phyloP scores from a whole-genome alignment of 441 rosid species.

The Adansonia madagascariensis region DNA sequence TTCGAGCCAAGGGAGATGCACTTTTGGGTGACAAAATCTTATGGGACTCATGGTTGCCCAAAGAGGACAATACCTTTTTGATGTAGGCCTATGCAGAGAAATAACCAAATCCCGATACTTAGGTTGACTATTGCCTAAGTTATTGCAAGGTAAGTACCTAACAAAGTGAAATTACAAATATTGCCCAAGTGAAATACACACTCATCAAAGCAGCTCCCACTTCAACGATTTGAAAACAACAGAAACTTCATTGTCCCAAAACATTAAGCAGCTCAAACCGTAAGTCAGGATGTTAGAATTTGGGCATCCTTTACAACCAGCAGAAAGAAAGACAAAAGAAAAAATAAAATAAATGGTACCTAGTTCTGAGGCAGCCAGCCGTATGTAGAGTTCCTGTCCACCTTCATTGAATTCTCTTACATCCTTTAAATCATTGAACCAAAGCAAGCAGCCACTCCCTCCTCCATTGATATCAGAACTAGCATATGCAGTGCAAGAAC shows the following conservation, averaged over 20 bases:
- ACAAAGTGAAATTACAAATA: neutral
- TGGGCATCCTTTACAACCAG: neutral
- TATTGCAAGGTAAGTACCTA: neutral
- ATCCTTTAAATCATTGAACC: constrained; percentile 27
- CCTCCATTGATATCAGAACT: constrained; percentile 23
- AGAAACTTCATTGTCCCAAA: too few species aligned
- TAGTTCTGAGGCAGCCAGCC: constrained; percentile 28
- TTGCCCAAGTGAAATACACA: too few species aligned
- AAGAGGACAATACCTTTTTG: too few species aligned
- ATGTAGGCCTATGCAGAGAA: too few species aligned
- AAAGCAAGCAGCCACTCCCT: constrained; percentile 33
- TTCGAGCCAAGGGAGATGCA: too few species aligned
- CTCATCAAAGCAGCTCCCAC: too few species aligned
- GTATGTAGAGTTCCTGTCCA: constrained; percentile 28
- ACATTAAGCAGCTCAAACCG: too few species aligned
- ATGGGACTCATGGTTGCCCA: too few species aligned
- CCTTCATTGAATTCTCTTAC: constrained; percentile 16
- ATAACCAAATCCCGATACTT: too few species aligned
- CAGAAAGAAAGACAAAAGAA: neutral
- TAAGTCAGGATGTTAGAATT: too few species aligned
- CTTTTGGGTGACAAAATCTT: too few species aligned
- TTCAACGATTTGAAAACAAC: too few species aligned
- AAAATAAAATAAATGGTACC: constrained; percentile 10
- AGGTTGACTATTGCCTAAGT: neutral
- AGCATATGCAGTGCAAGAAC: neutral